Conservation (phyloP, 2,329 filamentous ascomycete genomes). For the Hypoxylon sp. region DNA sequence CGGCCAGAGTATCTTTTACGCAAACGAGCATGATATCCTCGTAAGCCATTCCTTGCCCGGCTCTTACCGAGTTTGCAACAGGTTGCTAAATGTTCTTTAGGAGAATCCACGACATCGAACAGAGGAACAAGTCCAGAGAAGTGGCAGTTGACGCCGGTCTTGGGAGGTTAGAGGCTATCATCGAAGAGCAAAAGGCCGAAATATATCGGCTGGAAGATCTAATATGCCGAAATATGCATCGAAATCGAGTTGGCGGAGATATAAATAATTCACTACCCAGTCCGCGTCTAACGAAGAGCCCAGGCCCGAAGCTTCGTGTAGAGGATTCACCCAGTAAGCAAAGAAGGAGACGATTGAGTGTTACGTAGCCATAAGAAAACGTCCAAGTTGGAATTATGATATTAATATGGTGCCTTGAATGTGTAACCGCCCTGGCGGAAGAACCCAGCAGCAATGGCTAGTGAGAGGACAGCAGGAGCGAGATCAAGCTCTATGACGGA, state of each 20-base stretch:
- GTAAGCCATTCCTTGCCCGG: conserved; percentile 34
- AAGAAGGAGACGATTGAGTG: conserved; percentile 11
- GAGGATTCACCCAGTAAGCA: conserved; percentile 9
- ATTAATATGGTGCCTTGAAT: conserved; percentile 45
- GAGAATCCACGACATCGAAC: conserved; percentile 49
- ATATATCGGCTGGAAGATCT: conserved; percentile 43
- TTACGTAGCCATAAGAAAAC: conserved; percentile 12
- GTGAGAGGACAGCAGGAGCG: conserved; percentile 65
- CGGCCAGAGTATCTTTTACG: conserved; percentile 55
- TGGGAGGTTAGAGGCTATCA: conserved; percentile 37
- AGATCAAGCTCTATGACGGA: conserved; percentile 86
- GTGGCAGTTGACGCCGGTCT: conserved; percentile 43
- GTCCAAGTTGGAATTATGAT: too few species aligned
- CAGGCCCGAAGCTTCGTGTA: conserved; percentile 14
- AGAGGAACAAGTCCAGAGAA: conserved; percentile 44
- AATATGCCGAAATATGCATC: conserved; percentile 40
- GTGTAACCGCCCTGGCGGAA: conserved; percentile 60
- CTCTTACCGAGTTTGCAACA: not conserved
- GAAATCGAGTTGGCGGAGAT: conserved; percentile 19
- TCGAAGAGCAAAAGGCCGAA: conserved; percentile 40
- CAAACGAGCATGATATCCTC: conserved; percentile 59
- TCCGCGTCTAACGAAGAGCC: conserved; percentile 13
- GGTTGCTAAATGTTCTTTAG: conserved; percentile 25
- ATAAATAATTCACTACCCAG: conserved; percentile 16
- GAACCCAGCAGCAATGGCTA: conserved; percentile 56